Percentiles rank a stretch among this genome's conserved stretches.
These are phyloP conservation scores for Tolypocladium tropicale DNA, from an alignment of 2,329 filamentous ascomycete species.

Conservation along the genomic window DNA sequence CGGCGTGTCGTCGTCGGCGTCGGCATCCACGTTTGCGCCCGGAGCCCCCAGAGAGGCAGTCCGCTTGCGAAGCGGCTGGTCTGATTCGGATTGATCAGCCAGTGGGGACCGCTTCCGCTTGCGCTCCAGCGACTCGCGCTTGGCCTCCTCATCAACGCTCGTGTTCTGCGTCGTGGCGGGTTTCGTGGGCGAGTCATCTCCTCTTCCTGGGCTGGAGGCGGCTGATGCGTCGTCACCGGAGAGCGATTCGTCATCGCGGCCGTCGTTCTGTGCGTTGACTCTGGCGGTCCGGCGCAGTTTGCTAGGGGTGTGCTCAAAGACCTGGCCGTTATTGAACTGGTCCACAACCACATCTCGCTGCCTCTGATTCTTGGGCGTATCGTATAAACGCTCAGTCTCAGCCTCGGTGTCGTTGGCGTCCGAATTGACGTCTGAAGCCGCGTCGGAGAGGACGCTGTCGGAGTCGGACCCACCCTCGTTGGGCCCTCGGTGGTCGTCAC, in stretches of 20 bases:
- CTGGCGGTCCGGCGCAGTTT: conserved; percentile 52
- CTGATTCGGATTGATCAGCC: conserved; percentile 32
- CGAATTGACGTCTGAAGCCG: conserved; percentile 28
- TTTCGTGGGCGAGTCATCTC: conserved; percentile 26
- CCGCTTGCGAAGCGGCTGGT: conserved; percentile 43
- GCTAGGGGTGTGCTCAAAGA: conserved; percentile 61
- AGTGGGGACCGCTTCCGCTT: conserved; percentile 41
- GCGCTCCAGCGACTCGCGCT: conserved; percentile 25
- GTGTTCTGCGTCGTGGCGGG: conserved; percentile 14
- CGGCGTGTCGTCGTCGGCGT: conserved; percentile 19
- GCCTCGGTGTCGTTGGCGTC: conserved; percentile 65
- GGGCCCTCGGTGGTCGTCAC: conserved; percentile 13
- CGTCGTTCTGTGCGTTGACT: conserved; percentile 23
- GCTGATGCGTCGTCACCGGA: conserved; percentile 28
- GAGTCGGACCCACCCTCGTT: conserved; percentile 29
- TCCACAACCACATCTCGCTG: conserved; percentile 51
- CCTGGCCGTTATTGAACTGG: conserved; percentile 40
- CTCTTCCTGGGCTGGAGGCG: conserved; percentile 26
- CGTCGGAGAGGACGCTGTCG: conserved; percentile 47
- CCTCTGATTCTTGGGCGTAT: conserved; percentile 64
- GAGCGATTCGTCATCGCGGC: conserved; percentile 27
- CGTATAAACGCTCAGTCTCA: conserved; percentile 86
- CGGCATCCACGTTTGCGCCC: conserved; percentile 22
- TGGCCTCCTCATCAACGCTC: conserved; percentile 18
- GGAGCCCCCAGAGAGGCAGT: conserved; percentile 34